Percentiles rank a stretch among this genome's conserved stretches.
phyloP scores from a whole-genome alignment of 1,284 basidiomycete species.

The Ganoderma meredithae region DNA sequence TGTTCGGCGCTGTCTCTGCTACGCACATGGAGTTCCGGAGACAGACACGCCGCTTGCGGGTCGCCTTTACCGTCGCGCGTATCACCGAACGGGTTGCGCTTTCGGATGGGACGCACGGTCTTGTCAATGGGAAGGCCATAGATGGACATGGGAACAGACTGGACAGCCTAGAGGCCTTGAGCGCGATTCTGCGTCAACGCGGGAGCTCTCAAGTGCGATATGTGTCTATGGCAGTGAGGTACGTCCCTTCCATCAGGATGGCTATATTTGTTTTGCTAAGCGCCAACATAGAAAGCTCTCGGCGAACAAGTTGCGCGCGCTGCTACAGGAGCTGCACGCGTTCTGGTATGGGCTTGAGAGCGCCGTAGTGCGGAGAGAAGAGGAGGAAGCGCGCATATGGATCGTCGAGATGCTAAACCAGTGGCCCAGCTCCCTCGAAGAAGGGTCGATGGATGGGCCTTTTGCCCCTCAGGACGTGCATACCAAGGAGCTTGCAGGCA shows the following conservation, averaged over 20 bases:
- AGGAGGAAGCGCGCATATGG: constrained; percentile 47
- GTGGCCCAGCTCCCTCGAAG: constrained; percentile 30
- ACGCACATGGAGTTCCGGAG: constrained; percentile 48
- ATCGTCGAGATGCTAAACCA: constrained; percentile 42
- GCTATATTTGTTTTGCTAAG: not conserved
- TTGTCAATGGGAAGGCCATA: constrained; percentile 30
- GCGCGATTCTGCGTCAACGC: constrained; percentile 50
- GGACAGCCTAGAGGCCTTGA: constrained; percentile 43
- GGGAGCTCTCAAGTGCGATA: constrained; percentile 50
- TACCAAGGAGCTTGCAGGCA: constrained; percentile 28
- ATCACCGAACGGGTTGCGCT: constrained; percentile 50
- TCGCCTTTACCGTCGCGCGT: constrained; percentile 56
- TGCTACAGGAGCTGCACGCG: constrained; percentile 49
- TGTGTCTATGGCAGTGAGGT: constrained; percentile 57
- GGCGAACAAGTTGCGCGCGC: constrained; percentile 44
- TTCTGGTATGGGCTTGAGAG: constrained; percentile 44
- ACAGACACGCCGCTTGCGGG: constrained; percentile 47
- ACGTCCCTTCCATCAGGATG: constrained; percentile 10
- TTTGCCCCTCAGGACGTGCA: constrained; percentile 12
- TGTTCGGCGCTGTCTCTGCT: constrained; percentile 44
- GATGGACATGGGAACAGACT: constrained; percentile 20
- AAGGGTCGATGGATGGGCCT: constrained; percentile 4
- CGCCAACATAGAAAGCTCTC: constrained; percentile 52
- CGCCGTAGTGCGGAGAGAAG: constrained; percentile 38
- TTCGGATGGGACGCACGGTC: constrained; percentile 45